phyloP scores from a whole-genome alignment of 805 yeast genomes.

The Starmerella scarabaei region DNA sequence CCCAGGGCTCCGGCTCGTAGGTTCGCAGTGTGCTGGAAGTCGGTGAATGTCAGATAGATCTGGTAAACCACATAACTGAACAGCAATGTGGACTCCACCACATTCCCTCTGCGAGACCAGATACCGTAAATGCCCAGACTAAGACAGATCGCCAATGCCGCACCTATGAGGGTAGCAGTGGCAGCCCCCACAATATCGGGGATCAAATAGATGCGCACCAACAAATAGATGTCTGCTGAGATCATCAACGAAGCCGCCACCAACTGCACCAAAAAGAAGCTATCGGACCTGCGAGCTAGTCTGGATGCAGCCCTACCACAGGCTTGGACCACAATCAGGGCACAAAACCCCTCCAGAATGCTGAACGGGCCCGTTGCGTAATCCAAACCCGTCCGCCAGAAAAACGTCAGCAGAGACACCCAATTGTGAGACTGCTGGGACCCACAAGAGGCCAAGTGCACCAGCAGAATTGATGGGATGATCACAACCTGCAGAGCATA shows the following conservation, averaged over 20 bases:
- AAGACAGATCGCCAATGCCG: constrained; percentile 61
- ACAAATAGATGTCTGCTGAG: constrained; percentile 62
- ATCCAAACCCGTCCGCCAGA: constrained; percentile 61
- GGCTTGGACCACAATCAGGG: constrained; percentile 82
- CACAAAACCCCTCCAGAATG: constrained; percentile 82
- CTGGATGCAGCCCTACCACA: constrained; percentile 71
- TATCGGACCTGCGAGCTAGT: constrained; percentile 51
- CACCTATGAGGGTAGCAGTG: constrained; percentile 76
- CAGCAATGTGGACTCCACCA: constrained; percentile 75
- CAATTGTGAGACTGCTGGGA: constrained; percentile 1
- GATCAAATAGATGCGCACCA: constrained; percentile 70
- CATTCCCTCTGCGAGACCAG: constrained; percentile 68
- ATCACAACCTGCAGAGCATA: constrained; percentile 74
- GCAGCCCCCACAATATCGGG: constrained; percentile 51
- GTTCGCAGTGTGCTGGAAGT: constrained; percentile 43
- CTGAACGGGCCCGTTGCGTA: constrained; percentile 86
- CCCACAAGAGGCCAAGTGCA: constrained; percentile 31
- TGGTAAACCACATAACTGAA: constrained; percentile 88
- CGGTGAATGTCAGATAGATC: constrained; percentile 85
- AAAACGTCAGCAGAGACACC: constrained; percentile 32
- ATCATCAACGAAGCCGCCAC: constrained; percentile 61
- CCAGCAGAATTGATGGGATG: constrained; percentile 66
- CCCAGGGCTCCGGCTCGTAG: background rate
- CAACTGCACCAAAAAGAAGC: constrained; percentile 66
- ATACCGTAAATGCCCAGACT: constrained; percentile 75